phyloP scores from a whole-genome alignment of 164 flowering plant genomes.

The Kingdonia uniflora region DNA sequence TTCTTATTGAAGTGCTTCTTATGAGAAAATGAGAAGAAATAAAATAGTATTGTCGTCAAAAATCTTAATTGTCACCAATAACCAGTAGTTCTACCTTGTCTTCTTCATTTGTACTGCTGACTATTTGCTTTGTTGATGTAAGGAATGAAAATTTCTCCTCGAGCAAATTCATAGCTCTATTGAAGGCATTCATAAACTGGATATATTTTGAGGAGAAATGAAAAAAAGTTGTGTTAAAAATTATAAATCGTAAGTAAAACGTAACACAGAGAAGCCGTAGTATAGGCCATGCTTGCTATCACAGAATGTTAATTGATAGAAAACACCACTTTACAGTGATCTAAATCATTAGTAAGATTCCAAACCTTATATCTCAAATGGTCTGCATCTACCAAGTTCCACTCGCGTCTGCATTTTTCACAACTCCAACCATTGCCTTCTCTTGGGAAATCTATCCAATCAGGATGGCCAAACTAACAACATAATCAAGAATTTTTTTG shows the following conservation, averaged over 20 bases:
- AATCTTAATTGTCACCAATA: not conserved
- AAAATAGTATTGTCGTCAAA: no score
- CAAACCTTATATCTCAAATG: slow-evolving; percentile 87
- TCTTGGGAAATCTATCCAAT: slow-evolving; percentile 99
- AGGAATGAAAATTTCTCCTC: slow-evolving; percentile 79
- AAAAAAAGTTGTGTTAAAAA: slow-evolving; percentile 9
- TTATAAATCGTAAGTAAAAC: no score
- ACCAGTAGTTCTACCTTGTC: slow-evolving; percentile 48
- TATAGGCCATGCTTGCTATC: no score
- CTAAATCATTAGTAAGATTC: not conserved
- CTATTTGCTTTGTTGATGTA: slow-evolving; percentile 71
- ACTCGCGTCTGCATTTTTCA: slow-evolving; percentile 86
- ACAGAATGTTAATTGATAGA: no score
- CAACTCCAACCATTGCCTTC: slow-evolving; percentile 94
- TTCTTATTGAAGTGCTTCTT: no score
- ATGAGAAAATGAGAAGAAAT: no score
- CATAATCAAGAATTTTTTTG: not conserved
- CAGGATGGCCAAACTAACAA: slow-evolving; percentile 96
- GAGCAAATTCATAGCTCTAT: slow-evolving; percentile 78
- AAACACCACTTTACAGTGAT: no score
- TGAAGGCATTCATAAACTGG: slow-evolving; percentile 93
- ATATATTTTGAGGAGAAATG: slow-evolving; percentile 14
- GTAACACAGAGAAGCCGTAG: no score
- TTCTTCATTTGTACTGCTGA: slow-evolving; percentile 69
- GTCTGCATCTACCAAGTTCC: slow-evolving; percentile 78